Evolutionary conservation across 2,329 filamentous ascomycete genomes (phyloP), one percentile per base, ranked within the genome.

Genomic region (Ophiostoma tasmaniense): DNA sequence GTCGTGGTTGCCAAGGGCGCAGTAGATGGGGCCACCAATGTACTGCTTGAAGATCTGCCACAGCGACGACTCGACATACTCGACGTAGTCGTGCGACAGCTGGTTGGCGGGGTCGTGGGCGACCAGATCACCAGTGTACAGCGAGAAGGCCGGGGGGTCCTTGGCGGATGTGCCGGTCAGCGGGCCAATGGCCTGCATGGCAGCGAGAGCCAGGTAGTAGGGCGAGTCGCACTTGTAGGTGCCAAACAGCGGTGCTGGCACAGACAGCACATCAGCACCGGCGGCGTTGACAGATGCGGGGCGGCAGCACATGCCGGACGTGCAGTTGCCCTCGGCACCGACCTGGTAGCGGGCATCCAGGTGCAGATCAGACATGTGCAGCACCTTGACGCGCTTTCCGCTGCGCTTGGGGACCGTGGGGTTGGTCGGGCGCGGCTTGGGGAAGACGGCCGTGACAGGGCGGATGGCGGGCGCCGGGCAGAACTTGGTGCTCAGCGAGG

Each of bases 301-400:
- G 74, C 85, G 81, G 76, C 86, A 88, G 76, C 86, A 88, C 68
- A 87, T 84, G 1, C 84, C 84, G 74, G 86, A 85, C 35, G 80
- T 80, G 75, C 86, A 88, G 70, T 85, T 79, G 28, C 82, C 80
- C 73, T 80, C 86, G 7, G 83, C 79, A 0, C 85, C 86, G 1
- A 80, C 76, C 30, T 80, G 79, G 74, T 88, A 88, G 13, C 80
- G 78, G 6, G 80, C 81, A 71, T 88, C 85, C 1, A 88, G 77
- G 70, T 88, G 86, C 59, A 86, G 84, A 71, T 88, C 86, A 14
- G 83, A 86, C 74, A 84, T 84, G 73, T 88, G 86, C 30, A 87
- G 83, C 4, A 88, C 78, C 72, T 83, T 81, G 71, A 87, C 82
- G 6, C 80, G 78, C 72, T 84, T 77, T 4, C 85, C 85, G 72